Evolutionary conservation across 441 rosid species (phyloP), one percentile per base, ranked within the genome.

Genomic region (Syzygium malaccense): DNA sequence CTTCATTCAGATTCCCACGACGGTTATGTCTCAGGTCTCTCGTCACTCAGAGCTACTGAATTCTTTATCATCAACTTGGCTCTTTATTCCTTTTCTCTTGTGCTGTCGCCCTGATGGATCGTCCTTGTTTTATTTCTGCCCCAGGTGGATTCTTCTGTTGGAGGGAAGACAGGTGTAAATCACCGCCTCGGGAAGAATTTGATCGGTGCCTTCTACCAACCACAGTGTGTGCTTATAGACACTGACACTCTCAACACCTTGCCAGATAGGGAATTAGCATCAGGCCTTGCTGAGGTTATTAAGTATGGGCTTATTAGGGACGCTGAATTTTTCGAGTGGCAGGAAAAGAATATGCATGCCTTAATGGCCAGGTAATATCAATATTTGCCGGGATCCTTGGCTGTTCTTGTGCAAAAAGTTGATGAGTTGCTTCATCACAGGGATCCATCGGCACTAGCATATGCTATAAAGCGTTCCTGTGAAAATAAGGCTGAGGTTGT

Each of bases 171-270:
- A 54, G 99, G 99, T 91, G 93, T 98, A 58, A 98, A 97, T 90
- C 99, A 98, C 88, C 91, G 80, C 55, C 99, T 97, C 57, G 99
- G 99, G 89, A 98, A 98, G 96, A 98, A 98, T 89, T 48, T 98
- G 96, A 96, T 97, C 13, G 99, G 99, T 85, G 99, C 99, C 54
- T 98, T 98, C 92, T 96, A 98, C 94, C 99, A 98, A 92, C 99
- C 99, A 89, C 99, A 96, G 90, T 95, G 98, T 90, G 99, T 98
- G 75, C 94, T 98, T 45, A 60, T 98, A 86, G 99, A 98, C 91
- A 98, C 99, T 1, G 96, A 96, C 91, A 98, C 98, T 9, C 92
- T 98, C 85, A 94, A 94, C 93, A 97, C 99, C 10, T 89, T 98
- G 92, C 99, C 99, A 1, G 96, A 96, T 49, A 94, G 97, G 92